Evolutionary conservation across 1,284 basidiomycete species (phyloP).

Genomic region (Apiotrichum mycotoxinovorans): DNA sequence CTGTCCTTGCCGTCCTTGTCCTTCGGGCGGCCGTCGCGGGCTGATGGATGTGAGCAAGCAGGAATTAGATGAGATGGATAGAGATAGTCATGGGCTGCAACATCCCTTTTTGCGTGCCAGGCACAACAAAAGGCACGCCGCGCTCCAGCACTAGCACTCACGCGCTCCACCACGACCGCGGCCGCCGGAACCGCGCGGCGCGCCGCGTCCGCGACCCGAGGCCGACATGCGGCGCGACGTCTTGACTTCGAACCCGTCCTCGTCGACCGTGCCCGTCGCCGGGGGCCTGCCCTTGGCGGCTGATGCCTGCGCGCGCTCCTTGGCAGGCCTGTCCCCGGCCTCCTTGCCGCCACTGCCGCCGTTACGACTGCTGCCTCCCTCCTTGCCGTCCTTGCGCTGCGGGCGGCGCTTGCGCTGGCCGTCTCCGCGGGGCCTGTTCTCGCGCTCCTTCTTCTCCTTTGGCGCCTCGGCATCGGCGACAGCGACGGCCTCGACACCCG

Average conservation of each 20-base stretch:
- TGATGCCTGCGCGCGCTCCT: not conserved
- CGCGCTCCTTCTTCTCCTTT: not conserved
- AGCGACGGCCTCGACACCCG: not conserved
- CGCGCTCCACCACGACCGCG: conserved; percentile 12
- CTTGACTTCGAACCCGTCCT: conserved; percentile 43
- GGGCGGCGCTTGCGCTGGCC: conserved; percentile 5
- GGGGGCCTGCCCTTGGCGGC: conserved; percentile 7
- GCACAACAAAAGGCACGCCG: no score
- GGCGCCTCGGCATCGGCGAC: not conserved
- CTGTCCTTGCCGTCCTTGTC: not conserved
- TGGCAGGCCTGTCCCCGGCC: conserved; percentile 3
- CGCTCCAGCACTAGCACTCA: no score
- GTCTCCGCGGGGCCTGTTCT: not conserved
- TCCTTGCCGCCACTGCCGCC: not conserved
- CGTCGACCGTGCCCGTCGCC: conserved; percentile 24
- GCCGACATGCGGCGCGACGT: conserved; percentile 18
- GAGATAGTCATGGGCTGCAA: no score
- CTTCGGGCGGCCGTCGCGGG: conserved; percentile 10
- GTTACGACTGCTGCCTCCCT: not conserved
- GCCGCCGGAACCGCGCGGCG: conserved; percentile 4
- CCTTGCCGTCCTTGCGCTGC: conserved; percentile 6
- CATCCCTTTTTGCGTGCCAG: no score
- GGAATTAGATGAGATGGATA: no score
- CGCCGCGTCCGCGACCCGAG: conserved; percentile 13
- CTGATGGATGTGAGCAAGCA: conserved; percentile 3